Evolutionary conservation across 2,329 filamentous ascomycete genomes (phyloP).

Genomic region (Chaetomiaceae sp.): DNA sequence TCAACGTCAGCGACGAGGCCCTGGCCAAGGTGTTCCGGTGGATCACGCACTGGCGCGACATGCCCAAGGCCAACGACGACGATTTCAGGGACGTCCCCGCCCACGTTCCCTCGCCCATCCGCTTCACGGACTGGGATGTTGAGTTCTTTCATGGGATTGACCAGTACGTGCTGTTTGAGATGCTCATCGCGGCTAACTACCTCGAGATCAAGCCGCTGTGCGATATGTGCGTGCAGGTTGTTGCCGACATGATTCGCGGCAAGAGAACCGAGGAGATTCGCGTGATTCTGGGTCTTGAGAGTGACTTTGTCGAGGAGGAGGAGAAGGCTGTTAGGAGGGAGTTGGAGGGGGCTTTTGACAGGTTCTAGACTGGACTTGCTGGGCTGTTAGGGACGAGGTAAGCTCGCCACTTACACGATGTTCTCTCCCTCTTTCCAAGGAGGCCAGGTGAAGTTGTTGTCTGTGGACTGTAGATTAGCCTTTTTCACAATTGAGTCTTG

Average conservation of each 20-base stretch:
- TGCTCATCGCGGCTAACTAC: constrained; percentile 7
- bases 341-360: background rate
- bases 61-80: background rate
- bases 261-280: constrained; percentile 5
- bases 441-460: too few species aligned
- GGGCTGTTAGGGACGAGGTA: too few species aligned
- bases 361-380: too few species aligned
- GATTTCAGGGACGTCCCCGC: too few species aligned
- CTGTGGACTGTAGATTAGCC: too few species aligned
- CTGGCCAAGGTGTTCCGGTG: background rate
- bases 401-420: too few species aligned
- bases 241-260: background rate
- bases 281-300: background rate
- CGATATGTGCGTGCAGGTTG: background rate
- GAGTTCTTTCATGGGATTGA: background rate
- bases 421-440: too few species aligned
- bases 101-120: background rate
- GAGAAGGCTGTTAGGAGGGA: background rate
- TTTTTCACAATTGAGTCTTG: too few species aligned
- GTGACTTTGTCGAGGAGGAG: constrained; percentile 4
- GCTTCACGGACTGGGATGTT: background rate
- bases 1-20: background rate
- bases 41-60: background rate
- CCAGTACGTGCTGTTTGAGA: background rate
- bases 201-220: constrained; percentile 9